Evolutionary conservation across 352 stramenopile genomes (phyloP).

Genomic region (Phytophthora brassicae): DNA sequence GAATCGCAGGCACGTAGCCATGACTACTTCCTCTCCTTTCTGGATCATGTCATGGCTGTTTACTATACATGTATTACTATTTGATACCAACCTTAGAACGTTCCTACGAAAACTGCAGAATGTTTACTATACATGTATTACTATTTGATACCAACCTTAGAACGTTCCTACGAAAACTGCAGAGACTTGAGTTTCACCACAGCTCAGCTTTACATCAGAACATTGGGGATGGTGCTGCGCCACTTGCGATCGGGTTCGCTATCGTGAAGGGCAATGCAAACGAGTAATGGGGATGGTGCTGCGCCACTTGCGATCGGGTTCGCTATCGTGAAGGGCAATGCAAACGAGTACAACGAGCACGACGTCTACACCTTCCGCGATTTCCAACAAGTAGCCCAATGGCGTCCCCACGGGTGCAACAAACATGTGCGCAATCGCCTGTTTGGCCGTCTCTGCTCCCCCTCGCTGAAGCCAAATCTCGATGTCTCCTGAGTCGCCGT

Average conservation of each 20-base stretch:
- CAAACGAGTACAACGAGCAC: conserved; percentile 36
- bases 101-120: no score
- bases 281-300: conserved; percentile 3
- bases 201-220: no score
- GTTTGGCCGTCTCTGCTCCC: conserved; percentile 6
- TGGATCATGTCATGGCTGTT: no score
- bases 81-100: no score
- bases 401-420: conserved; percentile 13
- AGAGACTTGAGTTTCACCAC: no score
- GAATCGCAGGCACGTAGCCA: no score
- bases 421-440: conserved; percentile 42
- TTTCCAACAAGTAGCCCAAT: conserved; percentile 34
- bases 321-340: conserved; percentile 34
- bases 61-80: no score
- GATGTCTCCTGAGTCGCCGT: conserved; percentile 26
- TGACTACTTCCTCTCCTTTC: no score
- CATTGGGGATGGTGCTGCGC: conserved; percentile 7
- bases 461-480: conserved; percentile 44
- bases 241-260: conserved; percentile 22
- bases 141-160: no score
- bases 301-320: conserved; percentile 18
- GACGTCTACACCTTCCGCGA: conserved; percentile 40
- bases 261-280: conserved; percentile 37
- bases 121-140: no score
- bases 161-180: no score